phyloP scores from a whole-genome alignment of 441 rosid genomes.

The Gossypium lobatum region DNA sequence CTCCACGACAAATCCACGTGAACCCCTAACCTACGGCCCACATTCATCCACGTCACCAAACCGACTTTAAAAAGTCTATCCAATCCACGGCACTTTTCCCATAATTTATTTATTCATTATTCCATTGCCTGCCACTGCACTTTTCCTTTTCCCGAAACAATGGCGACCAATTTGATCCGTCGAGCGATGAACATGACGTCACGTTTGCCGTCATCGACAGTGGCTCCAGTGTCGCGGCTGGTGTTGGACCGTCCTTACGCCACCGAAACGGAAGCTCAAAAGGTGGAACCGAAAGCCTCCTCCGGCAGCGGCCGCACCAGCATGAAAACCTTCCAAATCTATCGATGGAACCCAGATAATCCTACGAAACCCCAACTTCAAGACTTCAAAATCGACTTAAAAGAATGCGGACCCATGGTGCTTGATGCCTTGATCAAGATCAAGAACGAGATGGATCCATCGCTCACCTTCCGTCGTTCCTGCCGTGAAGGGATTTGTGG shows the following conservation, averaged over 20 bases:
- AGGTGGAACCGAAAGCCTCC: conserved; percentile 35
- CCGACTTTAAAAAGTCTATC: not conserved
- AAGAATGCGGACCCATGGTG: conserved; percentile 22
- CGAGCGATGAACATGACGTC: conserved; percentile 37
- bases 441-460: conserved; percentile 89
- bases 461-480: conserved; percentile 86
- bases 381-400: conserved; percentile 68
- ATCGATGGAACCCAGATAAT: conserved; percentile 84
- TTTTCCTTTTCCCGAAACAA: conserved; percentile 11
- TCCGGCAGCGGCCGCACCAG: conserved; percentile 11
- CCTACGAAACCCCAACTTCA: conserved; percentile 66
- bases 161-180: conserved; percentile 61
- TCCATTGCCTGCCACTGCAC: not conserved
- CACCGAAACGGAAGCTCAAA: conserved; percentile 43
- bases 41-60: not conserved
- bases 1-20: not conserved
- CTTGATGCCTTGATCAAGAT: conserved; percentile 96
- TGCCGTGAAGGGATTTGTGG: conserved; percentile 91
- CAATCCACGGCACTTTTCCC: not conserved
- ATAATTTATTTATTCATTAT: not conserved
- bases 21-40: not conserved
- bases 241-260: conserved; percentile 42
- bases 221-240: conserved; percentile 20
- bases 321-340: conserved; percentile 82
- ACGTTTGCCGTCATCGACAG: conserved; percentile 17